These are phyloP conservation scores for Peniophora sp. DNA, from an alignment of 1,284 basidiomycete species.

Conservation along the genomic window DNA sequence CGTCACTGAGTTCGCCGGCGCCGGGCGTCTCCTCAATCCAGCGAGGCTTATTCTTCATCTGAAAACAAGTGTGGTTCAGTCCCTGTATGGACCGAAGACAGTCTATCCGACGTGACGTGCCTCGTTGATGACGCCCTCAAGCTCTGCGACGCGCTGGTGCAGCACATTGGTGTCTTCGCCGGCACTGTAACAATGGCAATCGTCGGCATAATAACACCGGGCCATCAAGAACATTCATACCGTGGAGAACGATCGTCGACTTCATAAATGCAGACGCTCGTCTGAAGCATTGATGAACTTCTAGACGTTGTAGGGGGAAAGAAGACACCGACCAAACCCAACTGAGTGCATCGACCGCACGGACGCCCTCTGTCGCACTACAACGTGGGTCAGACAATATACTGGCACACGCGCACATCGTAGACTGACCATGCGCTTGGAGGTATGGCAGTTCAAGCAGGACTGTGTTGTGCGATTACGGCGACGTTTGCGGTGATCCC, in stretches of 20 bases:
- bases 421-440: constrained; percentile 69
- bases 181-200: constrained; percentile 22
- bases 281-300: constrained; percentile 31
- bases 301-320: neutral
- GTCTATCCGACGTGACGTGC: constrained; percentile 23
- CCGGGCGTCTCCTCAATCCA: constrained; percentile 35
- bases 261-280: constrained; percentile 78
- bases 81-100: constrained; percentile 3
- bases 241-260: constrained; percentile 68
- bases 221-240: constrained; percentile 13
- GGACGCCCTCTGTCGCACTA: constrained; percentile 65
- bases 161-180: constrained; percentile 59
- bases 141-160: constrained; percentile 69
- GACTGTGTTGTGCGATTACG: constrained; percentile 61
- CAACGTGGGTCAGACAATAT: neutral
- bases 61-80: neutral
- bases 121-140: constrained; percentile 79
- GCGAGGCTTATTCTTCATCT: constrained; percentile 63
- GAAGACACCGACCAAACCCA: constrained; percentile 46
- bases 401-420: neutral
- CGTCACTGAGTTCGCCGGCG: no score
- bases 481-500: constrained; percentile 39
- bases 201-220: neutral
- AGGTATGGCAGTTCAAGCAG: constrained; percentile 65
- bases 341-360: constrained; percentile 66